A percentile compares a stretch with the other conserved stretches of the same genome.
Conservation (phyloP, 306 rosid species). For the Pterocarpus macrocarpus region DNA sequence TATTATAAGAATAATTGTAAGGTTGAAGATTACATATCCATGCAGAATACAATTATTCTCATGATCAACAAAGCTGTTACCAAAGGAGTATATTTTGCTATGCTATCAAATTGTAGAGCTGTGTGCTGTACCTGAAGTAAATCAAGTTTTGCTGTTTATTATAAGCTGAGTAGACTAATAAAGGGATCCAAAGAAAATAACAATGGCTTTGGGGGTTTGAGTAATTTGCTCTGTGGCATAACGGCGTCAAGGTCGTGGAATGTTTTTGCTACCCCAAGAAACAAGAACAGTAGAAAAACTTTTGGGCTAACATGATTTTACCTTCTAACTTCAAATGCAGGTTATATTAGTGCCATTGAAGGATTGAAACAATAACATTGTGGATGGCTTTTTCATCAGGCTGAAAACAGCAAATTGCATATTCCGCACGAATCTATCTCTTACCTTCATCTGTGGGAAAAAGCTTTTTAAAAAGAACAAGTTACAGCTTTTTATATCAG, state of each 20-base stretch:
- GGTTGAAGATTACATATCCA: neutral
- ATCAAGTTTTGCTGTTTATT: neutral
- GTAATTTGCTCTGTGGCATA: too few species aligned
- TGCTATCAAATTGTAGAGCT: neutral
- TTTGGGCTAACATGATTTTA: neutral
- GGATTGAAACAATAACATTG: neutral
- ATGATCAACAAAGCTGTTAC: neutral
- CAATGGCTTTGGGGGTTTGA: neutral
- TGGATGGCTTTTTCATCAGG: neutral
- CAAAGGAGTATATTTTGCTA: too few species aligned
- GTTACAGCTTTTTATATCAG: neutral
- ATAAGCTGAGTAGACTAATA: neutral
- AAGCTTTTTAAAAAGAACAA: neutral
- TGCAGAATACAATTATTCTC: conserved; percentile 21
- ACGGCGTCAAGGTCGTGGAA: too few species aligned
- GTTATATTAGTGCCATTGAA: neutral
- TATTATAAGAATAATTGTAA: neutral
- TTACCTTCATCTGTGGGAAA: neutral
- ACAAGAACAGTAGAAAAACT: neutral
- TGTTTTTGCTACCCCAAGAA: neutral
- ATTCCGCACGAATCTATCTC: neutral
- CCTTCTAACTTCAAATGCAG: neutral
- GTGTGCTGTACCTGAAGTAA: neutral
- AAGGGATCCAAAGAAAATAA: too few species aligned
- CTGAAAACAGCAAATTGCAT: neutral